Evolutionary conservation across 257 asterid species (phyloP).

Genomic region (Solanum chiquidenum): DNA sequence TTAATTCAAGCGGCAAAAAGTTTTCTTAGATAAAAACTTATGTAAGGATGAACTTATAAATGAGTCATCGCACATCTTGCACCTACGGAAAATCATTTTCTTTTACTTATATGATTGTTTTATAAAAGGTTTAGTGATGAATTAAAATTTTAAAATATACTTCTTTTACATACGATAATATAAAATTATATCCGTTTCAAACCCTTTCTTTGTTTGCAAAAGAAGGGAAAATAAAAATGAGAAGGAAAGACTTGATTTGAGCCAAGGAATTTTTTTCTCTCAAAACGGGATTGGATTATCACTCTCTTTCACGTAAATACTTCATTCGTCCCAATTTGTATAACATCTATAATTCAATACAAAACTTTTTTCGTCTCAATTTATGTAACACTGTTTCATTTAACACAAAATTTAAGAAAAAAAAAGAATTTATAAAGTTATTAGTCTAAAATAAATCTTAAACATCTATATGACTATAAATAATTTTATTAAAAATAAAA

Average conservation of each 20-base stretch:
- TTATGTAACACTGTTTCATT: rapidly evolving
- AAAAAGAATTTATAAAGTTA: neutral
- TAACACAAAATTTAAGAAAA: neutral
- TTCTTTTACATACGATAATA: neutral
- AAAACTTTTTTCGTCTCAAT: rapidly evolving
- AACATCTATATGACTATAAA: neutral
- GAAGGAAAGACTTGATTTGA: neutral
- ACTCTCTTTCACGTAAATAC: neutral
- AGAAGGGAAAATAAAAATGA: neutral
- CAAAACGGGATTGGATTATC: neutral
- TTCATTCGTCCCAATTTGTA: neutral
- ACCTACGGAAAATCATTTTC: neutral
- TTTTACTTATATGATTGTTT: neutral
- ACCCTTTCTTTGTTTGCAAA: neutral
- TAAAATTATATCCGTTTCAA: neutral
- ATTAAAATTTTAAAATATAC: neutral
- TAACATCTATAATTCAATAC: rapidly evolving
- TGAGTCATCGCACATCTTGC: neutral
- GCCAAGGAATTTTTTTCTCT: neutral
- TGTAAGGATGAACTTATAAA: neutral
- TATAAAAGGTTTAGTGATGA: neutral
- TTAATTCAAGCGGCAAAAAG: neutral
- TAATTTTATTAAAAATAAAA: neutral
- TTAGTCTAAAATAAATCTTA: neutral
- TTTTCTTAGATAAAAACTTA: neutral